phyloP scores from a whole-genome alignment of 805 yeast species.

The Candida stauntonica region DNA sequence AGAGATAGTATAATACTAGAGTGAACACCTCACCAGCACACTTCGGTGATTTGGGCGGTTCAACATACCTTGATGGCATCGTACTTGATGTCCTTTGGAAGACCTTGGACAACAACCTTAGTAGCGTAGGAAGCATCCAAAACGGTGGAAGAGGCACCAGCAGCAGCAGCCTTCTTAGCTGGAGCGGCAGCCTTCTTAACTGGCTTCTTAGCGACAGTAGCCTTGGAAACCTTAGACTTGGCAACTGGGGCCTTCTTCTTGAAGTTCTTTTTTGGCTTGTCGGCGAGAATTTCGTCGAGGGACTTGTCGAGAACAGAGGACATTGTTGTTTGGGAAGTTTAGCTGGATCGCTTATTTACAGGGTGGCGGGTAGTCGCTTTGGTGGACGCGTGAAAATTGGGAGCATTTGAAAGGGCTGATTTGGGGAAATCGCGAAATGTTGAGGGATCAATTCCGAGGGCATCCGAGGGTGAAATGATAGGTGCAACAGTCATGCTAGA shows the following conservation, averaged over 20 bases:
- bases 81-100: constrained; percentile 82
- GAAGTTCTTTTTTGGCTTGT: constrained; percentile 40
- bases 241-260: constrained; percentile 27
- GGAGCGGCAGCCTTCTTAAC: constrained; percentile 3
- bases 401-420: no score
- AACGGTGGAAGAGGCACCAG: constrained; percentile 17
- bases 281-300: constrained; percentile 87
- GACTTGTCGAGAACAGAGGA: constrained; percentile 83
- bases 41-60: no score
- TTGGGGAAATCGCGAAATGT: no score
- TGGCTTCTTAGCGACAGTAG: constrained; percentile 26
- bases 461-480: no score
- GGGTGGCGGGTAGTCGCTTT: no score
- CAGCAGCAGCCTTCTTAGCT: constrained; percentile 25
- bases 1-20: no score
- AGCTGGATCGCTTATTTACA: constrained; percentile 3
- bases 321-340: constrained; percentile 46
- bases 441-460: no score
- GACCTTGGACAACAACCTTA: constrained; percentile 79
- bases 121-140: constrained; percentile 55
- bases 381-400: no score
- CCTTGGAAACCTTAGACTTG: constrained; percentile 26
- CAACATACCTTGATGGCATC: constrained; percentile 82
- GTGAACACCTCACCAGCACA: no score
- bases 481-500: no score